Base-by-base conservation (phyloP, 805 yeast genomes). In the Blastobotrys americana region DNA sequence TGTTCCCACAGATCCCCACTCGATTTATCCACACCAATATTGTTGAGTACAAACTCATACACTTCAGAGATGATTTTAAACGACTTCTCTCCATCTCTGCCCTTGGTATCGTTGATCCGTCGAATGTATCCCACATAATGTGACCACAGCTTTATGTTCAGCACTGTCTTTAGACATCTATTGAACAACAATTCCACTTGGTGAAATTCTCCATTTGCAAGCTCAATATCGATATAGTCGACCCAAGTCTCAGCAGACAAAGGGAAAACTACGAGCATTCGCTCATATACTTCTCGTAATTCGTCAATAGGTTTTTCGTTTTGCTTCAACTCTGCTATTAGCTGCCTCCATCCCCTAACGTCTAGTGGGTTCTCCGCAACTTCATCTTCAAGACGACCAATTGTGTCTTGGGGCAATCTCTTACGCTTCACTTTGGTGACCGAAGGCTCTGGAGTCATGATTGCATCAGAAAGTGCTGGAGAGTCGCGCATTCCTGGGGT, bases 31-130 rank as follows among this genome's bases (percentile, higher is more conserved):
- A 77, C 64, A 0, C 96, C 96, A 41, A 89, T 85, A 48, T 79
- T 76, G 22, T 73, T 78, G 16, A 84, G 68, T 1, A 94, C 95
- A 59, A 84, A 77, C 49, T 88, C 94, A 60, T 80, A 90, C 0
- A 96, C 95, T 58, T 80, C 82, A 15, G 82, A 70, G 10, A 89
- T 84, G 1, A 76, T 73, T 8, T 80, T 73, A 51, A 93, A 69
- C 0, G 93, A 89, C 50, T 74, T 79, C 58, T 83, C 94, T 28
- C 93, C 93, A 19, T 90, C 94, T 43, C 82, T 76, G 18, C 82
- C 71, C 53, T 77, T 75, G 55, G 84, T 79, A 44, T 74, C 72
- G 43, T 71, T 70, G 39, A 73, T 76, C 37, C 86, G 70, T 45
- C 89, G 77, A 22, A 89, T 86, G 60, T 84, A 86, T 38, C 74